Base-by-base conservation (phyloP, 108 stramenopile genomes). In the Pseudonitzschia pungens region DNA sequence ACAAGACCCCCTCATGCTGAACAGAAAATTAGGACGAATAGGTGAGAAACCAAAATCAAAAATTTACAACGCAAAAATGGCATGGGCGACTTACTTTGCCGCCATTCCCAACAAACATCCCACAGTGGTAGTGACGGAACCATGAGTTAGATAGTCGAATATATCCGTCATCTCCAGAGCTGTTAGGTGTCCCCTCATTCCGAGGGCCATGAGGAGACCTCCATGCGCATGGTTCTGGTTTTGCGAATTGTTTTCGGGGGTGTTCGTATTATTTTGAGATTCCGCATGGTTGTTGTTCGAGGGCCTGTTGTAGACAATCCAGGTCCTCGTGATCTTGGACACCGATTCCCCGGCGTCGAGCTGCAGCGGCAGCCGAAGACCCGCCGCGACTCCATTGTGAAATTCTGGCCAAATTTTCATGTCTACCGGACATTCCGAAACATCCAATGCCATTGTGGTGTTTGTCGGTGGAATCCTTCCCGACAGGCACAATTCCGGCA, bases 341-440 rank as follows among this genome's bases (percentile, higher is more conserved):
- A 78, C 36, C 10, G 64, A 28, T 56, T 72, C 63, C 26, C 64
- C 70, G 27, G 66, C 77, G n/a, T 80, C 62, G 4, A 60, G 48
- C 53, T 66, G 74, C 28, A 60, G 51, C 43, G 87, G 87, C 10
- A 96, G 89, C 18, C 97, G 80, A 21, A 99, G 83, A 27, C 97
- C 96, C 31, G 97, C 96, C 32, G 98, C 97, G 22, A 96, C 97
- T 18, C 97, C 99, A 77, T 99, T 99, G 83, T 99, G 98, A 79
- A 99, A 99, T 69, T 98, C 95, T 11, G 97, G 96, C 98, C 99
- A 99, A 26, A 93, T 82, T 28, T 85, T 86, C 54, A 90, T 71
- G 42, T 97, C 96, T 42, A 85, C 55, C 28, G 83, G 82, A 53
- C 84, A 85, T 28, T 87, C 80, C 29, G 71, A 75, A 56, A 84